A percentile compares a stretch with the other conserved stretches of the same genome.
Conservation (phyloP, 768 basidiomycete species). For the Boletus speciosus region DNA sequence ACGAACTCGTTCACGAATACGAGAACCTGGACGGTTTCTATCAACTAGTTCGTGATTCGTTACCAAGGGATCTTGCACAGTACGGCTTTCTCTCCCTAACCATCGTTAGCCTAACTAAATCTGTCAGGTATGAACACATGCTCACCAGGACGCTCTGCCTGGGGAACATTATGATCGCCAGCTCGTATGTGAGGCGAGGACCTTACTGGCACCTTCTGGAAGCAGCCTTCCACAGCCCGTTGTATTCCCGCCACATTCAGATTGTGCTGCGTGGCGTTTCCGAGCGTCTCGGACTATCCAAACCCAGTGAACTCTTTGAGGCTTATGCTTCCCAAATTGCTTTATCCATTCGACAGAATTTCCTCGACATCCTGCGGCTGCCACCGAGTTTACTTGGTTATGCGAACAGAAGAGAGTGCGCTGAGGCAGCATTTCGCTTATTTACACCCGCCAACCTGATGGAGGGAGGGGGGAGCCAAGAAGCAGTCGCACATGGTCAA, state of each 20-base stretch:
- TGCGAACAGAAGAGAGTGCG: conserved; percentile 58
- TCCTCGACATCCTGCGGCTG: conserved; percentile 53
- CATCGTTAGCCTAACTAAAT: conserved; percentile 6
- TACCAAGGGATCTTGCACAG: conserved; percentile 48
- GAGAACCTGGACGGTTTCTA: conserved; percentile 40
- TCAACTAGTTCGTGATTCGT: conserved; percentile 39
- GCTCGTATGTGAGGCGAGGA: conserved; percentile 71
- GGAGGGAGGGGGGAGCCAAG: conserved; percentile 31
- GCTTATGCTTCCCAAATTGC: conserved; percentile 77
- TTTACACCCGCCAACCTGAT: conserved; percentile 69
- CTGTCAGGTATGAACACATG: conserved; percentile 66
- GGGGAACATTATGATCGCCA: conserved; percentile 76
- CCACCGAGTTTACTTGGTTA: conserved; percentile 79
- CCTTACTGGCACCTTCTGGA: conserved; percentile 90
- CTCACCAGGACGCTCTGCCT: conserved; percentile 67
- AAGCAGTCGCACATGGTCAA: conserved; percentile 36
- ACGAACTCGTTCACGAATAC: conserved; percentile 28
- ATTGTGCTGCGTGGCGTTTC: conserved; percentile 61
- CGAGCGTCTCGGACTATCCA: conserved; percentile 59
- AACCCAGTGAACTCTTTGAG: conserved; percentile 64
- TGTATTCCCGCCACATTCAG: conserved; percentile 35
- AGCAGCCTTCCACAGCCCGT: conserved; percentile 39
- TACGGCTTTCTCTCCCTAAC: conserved; percentile 31
- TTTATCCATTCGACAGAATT: conserved; percentile 52
- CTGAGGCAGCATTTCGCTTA: conserved; percentile 59